Evolutionary conservation across 768 basidiomycete genomes (phyloP), one percentile per base, ranked within the genome.

Genomic region (Hericium erinaceus): DNA sequence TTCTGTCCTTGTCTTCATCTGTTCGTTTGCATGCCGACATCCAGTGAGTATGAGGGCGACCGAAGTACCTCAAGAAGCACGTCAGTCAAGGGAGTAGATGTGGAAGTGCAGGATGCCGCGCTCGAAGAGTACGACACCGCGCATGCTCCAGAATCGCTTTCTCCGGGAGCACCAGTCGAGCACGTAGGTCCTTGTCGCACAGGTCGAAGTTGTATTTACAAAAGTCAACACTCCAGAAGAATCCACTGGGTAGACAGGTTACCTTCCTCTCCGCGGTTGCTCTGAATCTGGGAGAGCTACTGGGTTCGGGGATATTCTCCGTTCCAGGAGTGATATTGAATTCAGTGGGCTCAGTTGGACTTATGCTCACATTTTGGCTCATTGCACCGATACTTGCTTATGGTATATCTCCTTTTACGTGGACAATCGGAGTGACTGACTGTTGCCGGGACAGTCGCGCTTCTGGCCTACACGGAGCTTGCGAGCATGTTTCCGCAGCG

Each of bases 401-500:
- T 22, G 65, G 60, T 56, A 48, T 51, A 20, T 41, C 57, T 24
- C 26, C 15, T 60, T 40, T 62, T 57, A 6, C 64, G 11, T 46
- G 16, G 12, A 10, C 3, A 11, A 7, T 18, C 2, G 6, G 11
- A 0, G 18, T 46, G 2, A 15, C n/a, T 46, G 44, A 46, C 6
- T 18, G n/a, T n/a, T n/a, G 13, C 46, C 40, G 9, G 53, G 39
- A 28, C 40, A 48, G 41, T 22, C 28, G 52, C 60, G 8, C 39
- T 61, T 37, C 48, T 57, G 11, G 55, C 57, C 15, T 79, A 73
- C 58, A 69, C 75, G 11, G 78, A 80, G 63, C 74, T 75, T 40
- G 73, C 74, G 2, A 69, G 74, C 38, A 75, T 76, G 65, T 79
- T 78, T 61, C 79, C 79, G 10, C 69, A 75, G 54, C 71, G 79